phyloP scores from a whole-genome alignment of 2,329 filamentous ascomycete species.

The Colletotrichum trifolii region DNA sequence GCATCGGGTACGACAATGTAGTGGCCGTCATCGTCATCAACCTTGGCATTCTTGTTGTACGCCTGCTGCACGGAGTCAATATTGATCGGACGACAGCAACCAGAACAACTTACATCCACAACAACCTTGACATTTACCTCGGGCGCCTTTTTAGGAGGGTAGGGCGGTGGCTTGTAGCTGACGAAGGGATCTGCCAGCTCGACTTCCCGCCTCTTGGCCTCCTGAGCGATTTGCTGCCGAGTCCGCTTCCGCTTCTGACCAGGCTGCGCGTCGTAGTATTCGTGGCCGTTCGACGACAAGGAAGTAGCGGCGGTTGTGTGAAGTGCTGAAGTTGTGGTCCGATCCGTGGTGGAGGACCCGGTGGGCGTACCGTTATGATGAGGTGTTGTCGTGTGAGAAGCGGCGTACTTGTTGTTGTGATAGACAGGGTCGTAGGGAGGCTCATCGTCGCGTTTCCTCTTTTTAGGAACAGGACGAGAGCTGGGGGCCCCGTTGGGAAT shows the following conservation, averaged over 20 bases:
- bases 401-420: slow-evolving; percentile 73
- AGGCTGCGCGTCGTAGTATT: slow-evolving; percentile 73
- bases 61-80: slow-evolving; percentile 45
- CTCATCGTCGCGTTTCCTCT: slow-evolving; percentile 74
- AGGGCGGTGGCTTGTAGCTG: slow-evolving; percentile 86
- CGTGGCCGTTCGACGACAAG: slow-evolving; percentile 68
- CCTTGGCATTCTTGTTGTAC: slow-evolving; percentile 73
- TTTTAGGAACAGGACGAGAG: slow-evolving; percentile 73
- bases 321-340: slow-evolving; percentile 77
- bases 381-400: slow-evolving; percentile 78
- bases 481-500: slow-evolving; percentile 43
- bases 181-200: slow-evolving; percentile 79
- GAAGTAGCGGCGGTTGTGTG: slow-evolving; percentile 93
- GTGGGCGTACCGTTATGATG: slow-evolving; percentile 74
- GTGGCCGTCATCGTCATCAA: slow-evolving; percentile 96
- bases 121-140: slow-evolving; percentile 76
- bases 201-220: slow-evolving; percentile 81
- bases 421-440: slow-evolving; percentile 76
- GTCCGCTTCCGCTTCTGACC: slow-evolving; percentile 93
- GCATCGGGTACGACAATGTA: slow-evolving; percentile 93
- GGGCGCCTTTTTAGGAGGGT: slow-evolving; percentile 89
- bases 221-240: slow-evolving; percentile 82
- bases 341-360: slow-evolving; percentile 81
- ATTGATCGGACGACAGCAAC: neutral
- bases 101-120: slow-evolving; percentile 65